These are phyloP conservation scores for Eragrostis tef DNA, from an alignment of 202 grass and related monocot species.

Conservation along the genomic window DNA sequence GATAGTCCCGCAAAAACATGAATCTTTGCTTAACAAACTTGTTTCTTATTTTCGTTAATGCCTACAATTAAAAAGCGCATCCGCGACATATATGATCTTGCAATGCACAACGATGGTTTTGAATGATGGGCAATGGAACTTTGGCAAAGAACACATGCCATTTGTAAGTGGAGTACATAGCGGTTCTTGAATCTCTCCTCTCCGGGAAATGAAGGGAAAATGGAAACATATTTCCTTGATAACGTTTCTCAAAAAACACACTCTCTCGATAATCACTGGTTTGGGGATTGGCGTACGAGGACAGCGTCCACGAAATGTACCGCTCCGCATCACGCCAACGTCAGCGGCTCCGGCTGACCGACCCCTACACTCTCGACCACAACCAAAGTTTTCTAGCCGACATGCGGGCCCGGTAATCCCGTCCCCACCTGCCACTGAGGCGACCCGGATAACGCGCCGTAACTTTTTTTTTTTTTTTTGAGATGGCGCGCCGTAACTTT, in stretches of 20 bases:
- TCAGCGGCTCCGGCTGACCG: conserved; percentile 16
- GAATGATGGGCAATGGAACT: too few species aligned
- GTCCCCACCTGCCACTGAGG: background rate
- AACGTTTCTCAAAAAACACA: background rate
- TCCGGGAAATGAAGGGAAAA: too few species aligned
- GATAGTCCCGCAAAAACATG: too few species aligned
- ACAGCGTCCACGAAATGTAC: conserved; percentile 38
- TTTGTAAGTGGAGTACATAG: too few species aligned
- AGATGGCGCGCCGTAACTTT: background rate
- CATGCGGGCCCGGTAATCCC: accelerated
- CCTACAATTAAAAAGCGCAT: too few species aligned
- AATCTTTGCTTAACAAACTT: too few species aligned
- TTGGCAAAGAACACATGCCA: too few species aligned
- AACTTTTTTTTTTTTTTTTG: too few species aligned
- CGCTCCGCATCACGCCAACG: conserved; percentile 30
- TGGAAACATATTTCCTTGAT: background rate
- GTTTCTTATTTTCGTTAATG: too few species aligned
- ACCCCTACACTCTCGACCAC: background rate
- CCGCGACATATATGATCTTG: too few species aligned
- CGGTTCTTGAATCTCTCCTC: too few species aligned
- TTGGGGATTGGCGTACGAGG: conserved; percentile 40
- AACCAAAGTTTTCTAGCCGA: background rate
- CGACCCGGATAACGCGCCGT: background rate
- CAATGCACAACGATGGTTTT: too few species aligned
- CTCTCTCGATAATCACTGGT: background rate